Evolutionary conservation across 352 stramenopile species (phyloP).

Genomic region (Globisporangium orthogonon): DNA sequence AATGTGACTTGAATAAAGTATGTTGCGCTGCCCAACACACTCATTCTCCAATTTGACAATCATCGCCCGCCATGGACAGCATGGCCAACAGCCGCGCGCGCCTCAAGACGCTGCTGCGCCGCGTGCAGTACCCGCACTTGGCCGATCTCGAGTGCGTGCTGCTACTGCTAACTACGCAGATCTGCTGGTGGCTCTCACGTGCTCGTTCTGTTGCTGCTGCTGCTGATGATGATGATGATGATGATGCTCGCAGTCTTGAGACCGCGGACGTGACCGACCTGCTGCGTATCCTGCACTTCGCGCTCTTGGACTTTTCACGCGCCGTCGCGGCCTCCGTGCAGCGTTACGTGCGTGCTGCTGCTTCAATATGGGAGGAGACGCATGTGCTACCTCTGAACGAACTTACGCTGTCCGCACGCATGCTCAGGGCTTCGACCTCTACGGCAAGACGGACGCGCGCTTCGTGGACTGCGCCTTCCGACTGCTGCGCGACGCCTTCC

Average conservation of each 20-base stretch:
- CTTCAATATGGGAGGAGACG: not conserved
- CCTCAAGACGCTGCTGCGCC: constrained; percentile 48
- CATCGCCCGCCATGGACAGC: constrained; percentile 9
- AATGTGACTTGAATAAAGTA: not conserved
- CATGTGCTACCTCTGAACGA: not conserved
- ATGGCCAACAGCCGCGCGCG: constrained; percentile 52
- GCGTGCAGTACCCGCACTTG: constrained; percentile 41
- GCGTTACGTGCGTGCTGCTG: constrained; percentile 17
- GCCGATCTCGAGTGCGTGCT: constrained; percentile 20
- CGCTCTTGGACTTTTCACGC: constrained; percentile 72
- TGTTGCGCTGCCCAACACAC: not conserved
- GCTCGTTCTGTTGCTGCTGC: not conserved
- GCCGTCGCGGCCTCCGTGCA: constrained; percentile 48
- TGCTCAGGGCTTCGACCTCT: constrained; percentile 54
- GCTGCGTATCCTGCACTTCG: constrained; percentile 61
- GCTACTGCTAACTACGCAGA: not conserved
- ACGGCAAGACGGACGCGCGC: constrained; percentile 67
- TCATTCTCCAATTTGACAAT: not conserved
- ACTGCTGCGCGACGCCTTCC: constrained; percentile 65
- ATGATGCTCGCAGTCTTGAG: constrained; percentile 18
- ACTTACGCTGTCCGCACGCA: not conserved
- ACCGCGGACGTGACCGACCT: constrained; percentile 36
- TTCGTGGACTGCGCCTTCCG: constrained; percentile 75
- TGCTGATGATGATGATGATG: not conserved
- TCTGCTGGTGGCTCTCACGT: not conserved